These are phyloP conservation scores for Glomus cerebriforme DNA, from an alignment of 192 early-diverging fungal genomes.

Conservation along the genomic window DNA sequence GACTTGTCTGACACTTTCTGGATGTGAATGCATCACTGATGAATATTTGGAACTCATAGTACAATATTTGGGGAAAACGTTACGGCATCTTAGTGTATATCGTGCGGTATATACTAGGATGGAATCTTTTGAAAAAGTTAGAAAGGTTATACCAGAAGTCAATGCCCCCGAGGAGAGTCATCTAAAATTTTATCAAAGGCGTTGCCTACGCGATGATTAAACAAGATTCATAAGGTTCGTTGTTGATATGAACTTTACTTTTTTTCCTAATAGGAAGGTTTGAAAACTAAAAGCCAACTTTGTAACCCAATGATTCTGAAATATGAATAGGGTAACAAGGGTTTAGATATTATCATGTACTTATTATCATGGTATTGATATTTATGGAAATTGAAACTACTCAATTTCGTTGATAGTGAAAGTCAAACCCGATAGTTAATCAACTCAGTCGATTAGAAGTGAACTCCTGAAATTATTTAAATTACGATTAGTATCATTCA, in stretches of 20 bases:
- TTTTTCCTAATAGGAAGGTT: neutral
- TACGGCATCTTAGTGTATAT: slow-evolving; percentile 12
- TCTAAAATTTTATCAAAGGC: slow-evolving; percentile 21
- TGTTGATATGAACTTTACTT: neutral
- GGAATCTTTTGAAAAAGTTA: slow-evolving; percentile 26
- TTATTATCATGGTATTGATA: neutral
- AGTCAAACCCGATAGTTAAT: no score
- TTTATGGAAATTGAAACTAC: neutral
- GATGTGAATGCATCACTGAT: slow-evolving; percentile 15
- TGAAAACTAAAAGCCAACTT: neutral
- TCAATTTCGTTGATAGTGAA: neutral
- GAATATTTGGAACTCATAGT: slow-evolving; percentile 5
- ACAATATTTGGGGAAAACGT: slow-evolving; percentile 11
- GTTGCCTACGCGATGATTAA: slow-evolving; percentile 15
- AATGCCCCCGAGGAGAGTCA: slow-evolving; percentile 2
- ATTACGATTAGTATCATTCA: neutral
- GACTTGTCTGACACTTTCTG: neutral
- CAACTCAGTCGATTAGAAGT: neutral
- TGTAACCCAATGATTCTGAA: neutral
- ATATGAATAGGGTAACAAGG: neutral
- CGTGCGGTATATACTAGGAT: slow-evolving; percentile 13
- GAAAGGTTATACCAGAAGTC: slow-evolving; percentile 3
- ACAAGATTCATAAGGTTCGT: neutral
- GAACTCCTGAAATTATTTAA: neutral
- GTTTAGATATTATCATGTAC: neutral